These are phyloP conservation scores for Cyclotella baltica DNA, from an alignment of 108 stramenopile species.

Conservation along the genomic window DNA sequence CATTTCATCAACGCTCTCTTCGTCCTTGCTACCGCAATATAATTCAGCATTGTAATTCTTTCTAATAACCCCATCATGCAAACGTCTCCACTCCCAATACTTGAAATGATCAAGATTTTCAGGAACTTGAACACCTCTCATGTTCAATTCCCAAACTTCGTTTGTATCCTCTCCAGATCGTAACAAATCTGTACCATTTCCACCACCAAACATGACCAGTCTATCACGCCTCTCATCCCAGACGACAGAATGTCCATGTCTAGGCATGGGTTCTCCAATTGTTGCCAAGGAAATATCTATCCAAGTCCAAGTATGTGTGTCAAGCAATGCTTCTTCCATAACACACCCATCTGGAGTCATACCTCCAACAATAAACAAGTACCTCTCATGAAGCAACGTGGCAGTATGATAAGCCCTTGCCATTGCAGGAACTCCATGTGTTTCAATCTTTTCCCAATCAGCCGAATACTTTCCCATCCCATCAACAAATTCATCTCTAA, in stretches of 20 bases:
- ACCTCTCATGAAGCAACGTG: constrained; percentile 59
- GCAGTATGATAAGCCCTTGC: constrained; percentile 72
- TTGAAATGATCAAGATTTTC: background rate
- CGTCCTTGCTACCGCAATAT: background rate
- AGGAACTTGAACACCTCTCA: constrained; percentile 48
- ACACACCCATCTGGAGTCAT: constrained; percentile 59
- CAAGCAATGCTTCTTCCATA: constrained; percentile 52
- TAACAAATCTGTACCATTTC: constrained; percentile 62
- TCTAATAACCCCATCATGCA: constrained; percentile 11
- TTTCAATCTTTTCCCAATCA: constrained; percentile 19
- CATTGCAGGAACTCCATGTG: background rate
- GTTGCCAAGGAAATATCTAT: constrained; percentile 19
- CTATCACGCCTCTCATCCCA: constrained; percentile 57
- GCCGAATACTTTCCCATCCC: background rate
- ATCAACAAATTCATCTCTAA: constrained; percentile 14
- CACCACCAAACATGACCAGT: constrained; percentile 72
- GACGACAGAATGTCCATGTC: constrained; percentile 72
- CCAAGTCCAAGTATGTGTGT: constrained; percentile 69
- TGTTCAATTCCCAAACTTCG: constrained; percentile 67
- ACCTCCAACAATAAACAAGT: constrained; percentile 65
- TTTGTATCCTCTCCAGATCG: constrained; percentile 59
- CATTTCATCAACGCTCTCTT: background rate
- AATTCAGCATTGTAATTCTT: background rate
- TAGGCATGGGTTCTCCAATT: constrained; percentile 38
- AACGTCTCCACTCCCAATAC: constrained; percentile 55